Percentiles rank a stretch among this genome's conserved stretches.
These are phyloP conservation scores for Saccharomyces hybrid DNA, from an alignment of 1,139 yeast genomes.

Conservation along the genomic window DNA sequence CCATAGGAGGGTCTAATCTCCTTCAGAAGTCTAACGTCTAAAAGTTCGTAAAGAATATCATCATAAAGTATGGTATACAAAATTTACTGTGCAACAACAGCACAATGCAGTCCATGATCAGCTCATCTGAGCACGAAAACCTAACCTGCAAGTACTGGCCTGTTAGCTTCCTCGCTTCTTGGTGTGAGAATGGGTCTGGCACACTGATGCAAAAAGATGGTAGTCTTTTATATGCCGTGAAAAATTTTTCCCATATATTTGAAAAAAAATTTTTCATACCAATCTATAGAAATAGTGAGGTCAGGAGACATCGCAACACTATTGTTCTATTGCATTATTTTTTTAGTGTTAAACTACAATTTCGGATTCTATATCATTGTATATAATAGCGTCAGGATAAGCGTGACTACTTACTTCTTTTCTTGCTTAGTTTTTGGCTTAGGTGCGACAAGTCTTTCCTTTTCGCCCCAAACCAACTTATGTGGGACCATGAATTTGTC, in stretches of 20 bases:
- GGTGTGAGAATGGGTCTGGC: background rate
- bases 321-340: background rate
- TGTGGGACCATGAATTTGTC: slow-evolving; percentile 79
- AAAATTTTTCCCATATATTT: background rate
- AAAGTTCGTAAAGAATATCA: slow-evolving; percentile 26
- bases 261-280: background rate
- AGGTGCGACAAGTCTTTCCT: slow-evolving; percentile 62
- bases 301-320: background rate
- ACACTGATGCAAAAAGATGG: background rate
- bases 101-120: background rate
- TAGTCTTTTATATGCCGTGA: background rate
- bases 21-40: slow-evolving; percentile 35
- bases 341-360: background rate
- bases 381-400: background rate
- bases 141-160: background rate
- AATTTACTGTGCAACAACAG: background rate
- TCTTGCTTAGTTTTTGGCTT: slow-evolving; percentile 43
- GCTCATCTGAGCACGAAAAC: background rate
- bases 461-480: slow-evolving; percentile 63
- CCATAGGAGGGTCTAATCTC: slow-evolving; percentile 6
- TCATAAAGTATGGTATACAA: slow-evolving; percentile 11
- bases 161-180: background rate
- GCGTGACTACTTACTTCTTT: slow-evolving; percentile 4
- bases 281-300: background rate
- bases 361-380: background rate